A percentile compares a stretch with the other conserved stretches of the same genome.
Evolutionary conservation across 2,329 filamentous ascomycete genomes (phyloP).

Genomic region (Ceratocystis eucalypticola): DNA sequence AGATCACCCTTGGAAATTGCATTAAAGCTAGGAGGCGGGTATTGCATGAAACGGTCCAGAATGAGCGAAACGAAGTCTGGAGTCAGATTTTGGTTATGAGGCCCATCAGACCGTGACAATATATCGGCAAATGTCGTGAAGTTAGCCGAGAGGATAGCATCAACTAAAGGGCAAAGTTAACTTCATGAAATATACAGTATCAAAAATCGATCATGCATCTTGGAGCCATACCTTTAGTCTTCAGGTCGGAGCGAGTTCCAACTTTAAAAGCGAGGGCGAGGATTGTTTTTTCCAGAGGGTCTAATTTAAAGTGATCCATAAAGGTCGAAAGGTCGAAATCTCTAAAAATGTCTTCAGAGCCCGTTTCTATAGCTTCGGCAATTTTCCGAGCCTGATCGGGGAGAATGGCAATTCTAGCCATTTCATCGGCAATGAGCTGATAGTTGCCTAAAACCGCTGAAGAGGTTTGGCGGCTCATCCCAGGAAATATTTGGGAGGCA

Average conservation of each 20-base stretch:
- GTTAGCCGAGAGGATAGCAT: conserved; percentile 75
- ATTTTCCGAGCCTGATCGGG: conserved; percentile 77
- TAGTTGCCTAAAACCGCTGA: conserved; percentile 49
- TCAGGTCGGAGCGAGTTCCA: conserved; percentile 65
- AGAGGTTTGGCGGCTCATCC: conserved; percentile 56
- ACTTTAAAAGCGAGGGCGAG: conserved; percentile 80
- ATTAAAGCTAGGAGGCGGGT: conserved; percentile 76
- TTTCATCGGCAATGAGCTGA: conserved; percentile 65
- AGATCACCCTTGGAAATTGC: conserved; percentile 59
- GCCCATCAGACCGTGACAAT: conserved; percentile 50
- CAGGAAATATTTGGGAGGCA: conserved; percentile 80
- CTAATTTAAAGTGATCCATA: conserved; percentile 89
- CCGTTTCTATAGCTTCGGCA: conserved; percentile 81
- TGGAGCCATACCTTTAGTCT: conserved; percentile 60
- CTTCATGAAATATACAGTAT: conserved; percentile 14
- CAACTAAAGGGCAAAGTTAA: conserved; percentile 41
- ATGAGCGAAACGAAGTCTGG: conserved; percentile 63
- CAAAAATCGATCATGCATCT: conserved; percentile 1
- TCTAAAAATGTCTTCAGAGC: conserved; percentile 82
- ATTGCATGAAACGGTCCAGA: conserved; percentile 74
- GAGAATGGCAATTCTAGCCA: conserved; percentile 73
- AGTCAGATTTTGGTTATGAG: conserved; percentile 51
- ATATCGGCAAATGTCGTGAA: conserved; percentile 65
- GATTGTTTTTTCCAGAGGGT: conserved; percentile 74
- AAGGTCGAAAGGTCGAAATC: conserved; percentile 95